Evolutionary conservation across 805 yeast species (phyloP).

Genomic region (Metschnikowia similis): DNA sequence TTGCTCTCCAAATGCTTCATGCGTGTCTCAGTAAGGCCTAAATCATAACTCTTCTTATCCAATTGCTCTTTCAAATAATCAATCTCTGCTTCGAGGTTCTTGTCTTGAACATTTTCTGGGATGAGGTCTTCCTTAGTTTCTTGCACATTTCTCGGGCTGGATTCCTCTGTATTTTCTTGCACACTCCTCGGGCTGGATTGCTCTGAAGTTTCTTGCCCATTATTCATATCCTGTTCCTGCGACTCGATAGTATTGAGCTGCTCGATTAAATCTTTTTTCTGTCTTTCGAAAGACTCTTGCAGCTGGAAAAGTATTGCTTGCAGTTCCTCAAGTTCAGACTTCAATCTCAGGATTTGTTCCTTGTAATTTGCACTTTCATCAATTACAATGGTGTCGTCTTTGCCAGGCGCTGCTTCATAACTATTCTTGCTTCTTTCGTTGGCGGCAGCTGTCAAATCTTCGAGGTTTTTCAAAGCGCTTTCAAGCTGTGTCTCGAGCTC

Average conservation of each 20-base stretch:
- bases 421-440: neutral
- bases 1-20: conserved; percentile 13
- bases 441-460: neutral
- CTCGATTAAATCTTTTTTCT: neutral
- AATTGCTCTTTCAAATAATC: conserved; percentile 13
- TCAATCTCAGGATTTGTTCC: conserved; percentile 1
- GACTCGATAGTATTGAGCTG: neutral
- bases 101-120: neutral
- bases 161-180: neutral
- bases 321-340: conserved; percentile 1
- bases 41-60: conserved; percentile 12
- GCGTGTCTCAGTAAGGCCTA: conserved; percentile 12
- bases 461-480: conserved; percentile 1
- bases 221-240: neutral
- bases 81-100: conserved; percentile 6
- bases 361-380: neutral
- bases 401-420: neutral
- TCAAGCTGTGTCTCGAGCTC: conserved; percentile 3
- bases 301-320: neutral
- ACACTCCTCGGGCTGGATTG: neutral
- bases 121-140: neutral
- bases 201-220: neutral
- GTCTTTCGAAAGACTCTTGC: neutral
- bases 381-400: neutral
- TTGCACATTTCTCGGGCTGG: neutral